These are phyloP conservation scores for Aspergillus piperis DNA, from an alignment of 2,329 filamentous ascomycete genomes.

Conservation along the genomic window DNA sequence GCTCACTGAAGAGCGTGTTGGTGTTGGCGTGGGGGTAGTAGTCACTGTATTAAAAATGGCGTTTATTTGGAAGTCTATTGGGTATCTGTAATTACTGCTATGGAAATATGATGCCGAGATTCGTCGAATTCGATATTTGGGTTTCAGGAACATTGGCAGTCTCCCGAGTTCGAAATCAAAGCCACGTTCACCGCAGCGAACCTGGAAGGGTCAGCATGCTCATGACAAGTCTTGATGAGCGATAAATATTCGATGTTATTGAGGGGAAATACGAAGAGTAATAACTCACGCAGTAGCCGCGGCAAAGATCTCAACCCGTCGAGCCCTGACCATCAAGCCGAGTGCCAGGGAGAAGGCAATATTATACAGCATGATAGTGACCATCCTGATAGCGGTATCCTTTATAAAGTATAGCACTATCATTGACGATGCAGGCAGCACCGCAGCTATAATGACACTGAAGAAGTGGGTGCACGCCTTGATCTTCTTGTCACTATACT, in stretches of 20 bases:
- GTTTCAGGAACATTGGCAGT: background rate
- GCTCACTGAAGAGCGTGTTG: too few relatives aligned
- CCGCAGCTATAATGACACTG: background rate
- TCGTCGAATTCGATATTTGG: too few relatives aligned
- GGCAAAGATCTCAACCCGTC: conserved; percentile 5
- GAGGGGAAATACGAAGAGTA: too few relatives aligned
- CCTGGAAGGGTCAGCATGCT: background rate
- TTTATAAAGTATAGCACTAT: conserved; percentile 1
- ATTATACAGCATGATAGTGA: conserved; percentile 7
- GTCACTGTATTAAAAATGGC: too few relatives aligned
- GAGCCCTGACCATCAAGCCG: conserved; percentile 2
- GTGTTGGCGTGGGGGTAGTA: too few relatives aligned
- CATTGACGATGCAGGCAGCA: conserved; percentile 8
- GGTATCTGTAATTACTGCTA: too few relatives aligned
- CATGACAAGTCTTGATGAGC: background rate
- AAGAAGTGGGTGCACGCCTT: background rate
- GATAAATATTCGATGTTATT: too few relatives aligned
- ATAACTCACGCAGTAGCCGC: conserved; percentile 8
- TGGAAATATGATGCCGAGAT: too few relatives aligned
- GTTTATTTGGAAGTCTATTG: too few relatives aligned
- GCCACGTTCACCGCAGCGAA: conserved; percentile 5
- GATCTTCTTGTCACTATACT: background rate
- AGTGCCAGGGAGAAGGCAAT: conserved; percentile 1
- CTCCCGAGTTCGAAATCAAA: background rate
- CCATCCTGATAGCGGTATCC: background rate